phyloP scores from a whole-genome alignment of 192 early-diverging fungal species.

The Pilaira anomala region DNA sequence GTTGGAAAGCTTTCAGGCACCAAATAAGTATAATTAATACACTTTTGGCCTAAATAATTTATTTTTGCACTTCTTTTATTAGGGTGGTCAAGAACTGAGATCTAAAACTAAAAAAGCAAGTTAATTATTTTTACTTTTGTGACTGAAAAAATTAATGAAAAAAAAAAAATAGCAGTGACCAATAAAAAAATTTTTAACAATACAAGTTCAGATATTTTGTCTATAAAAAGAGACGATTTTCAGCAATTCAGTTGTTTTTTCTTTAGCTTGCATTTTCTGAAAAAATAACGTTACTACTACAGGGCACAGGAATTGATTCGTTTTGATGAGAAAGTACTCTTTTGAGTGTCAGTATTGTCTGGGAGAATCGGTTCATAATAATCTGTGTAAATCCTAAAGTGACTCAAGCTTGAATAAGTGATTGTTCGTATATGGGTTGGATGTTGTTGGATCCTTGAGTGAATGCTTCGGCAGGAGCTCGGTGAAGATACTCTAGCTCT shows the following conservation, averaged over 20 bases:
- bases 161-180: not conserved
- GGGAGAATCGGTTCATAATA: conserved; percentile 2
- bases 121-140: not conserved
- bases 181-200: too few relatives aligned
- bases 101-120: too few relatives aligned
- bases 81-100: too few relatives aligned
- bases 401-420: conserved; percentile 8
- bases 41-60: too few relatives aligned
- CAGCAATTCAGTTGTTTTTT: not conserved
- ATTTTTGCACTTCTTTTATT: too few relatives aligned
- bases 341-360: not conserved
- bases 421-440: not conserved
- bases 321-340: not conserved
- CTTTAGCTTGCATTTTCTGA: conserved; percentile 8
- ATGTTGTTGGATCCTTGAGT: conserved; percentile 16
- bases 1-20: too few relatives aligned
- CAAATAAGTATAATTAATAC: too few relatives aligned
- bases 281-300: conserved; percentile 5
- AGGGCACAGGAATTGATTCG: conserved; percentile 9
- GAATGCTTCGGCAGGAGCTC: conserved; percentile 8
- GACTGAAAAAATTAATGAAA: conserved; percentile 4
- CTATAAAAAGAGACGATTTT: conserved; percentile 10
- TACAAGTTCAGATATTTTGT: not conserved
- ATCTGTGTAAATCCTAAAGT: conserved; percentile 19
- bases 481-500: conserved; percentile 4